phyloP scores from a whole-genome alignment of 257 asterid genomes.

The Fraxinus cuspidata region DNA sequence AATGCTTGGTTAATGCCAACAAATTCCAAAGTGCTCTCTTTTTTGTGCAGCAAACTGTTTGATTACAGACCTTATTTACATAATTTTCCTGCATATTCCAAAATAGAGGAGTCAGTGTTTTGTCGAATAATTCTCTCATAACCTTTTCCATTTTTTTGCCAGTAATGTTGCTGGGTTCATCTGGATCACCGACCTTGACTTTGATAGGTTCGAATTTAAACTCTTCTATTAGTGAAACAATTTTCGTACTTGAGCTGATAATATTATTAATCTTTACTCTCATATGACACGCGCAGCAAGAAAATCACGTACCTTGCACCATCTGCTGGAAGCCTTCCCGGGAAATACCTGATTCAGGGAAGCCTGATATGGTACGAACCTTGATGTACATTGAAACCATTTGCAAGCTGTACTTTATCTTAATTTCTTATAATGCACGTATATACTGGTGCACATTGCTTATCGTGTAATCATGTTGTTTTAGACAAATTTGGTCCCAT shows the following conservation, averaged over 20 bases:
- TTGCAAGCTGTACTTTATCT: not conserved
- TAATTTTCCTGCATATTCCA: not conserved
- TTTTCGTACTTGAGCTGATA: slow-evolving; percentile 9
- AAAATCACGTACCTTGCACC: slow-evolving; percentile 87
- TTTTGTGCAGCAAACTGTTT: not conserved
- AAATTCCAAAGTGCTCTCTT: not conserved
- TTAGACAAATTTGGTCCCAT: not conserved
- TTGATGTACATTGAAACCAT: slow-evolving; percentile 19
- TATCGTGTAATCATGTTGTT: not conserved
- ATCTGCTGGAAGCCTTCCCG: slow-evolving; percentile 87
- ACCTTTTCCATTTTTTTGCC: slow-evolving; percentile 20
- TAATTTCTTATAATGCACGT: not conserved
- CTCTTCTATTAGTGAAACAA: slow-evolving; percentile 3
- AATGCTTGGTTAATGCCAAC: not conserved
- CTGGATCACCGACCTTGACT: slow-evolving; percentile 80
- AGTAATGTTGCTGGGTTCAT: slow-evolving; percentile 97
- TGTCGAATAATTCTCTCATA: not conserved
- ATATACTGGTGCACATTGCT: not conserved
- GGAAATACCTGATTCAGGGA: slow-evolving; percentile 76
- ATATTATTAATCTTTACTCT: slow-evolving; percentile 13
- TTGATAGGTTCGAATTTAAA: slow-evolving; percentile 57
- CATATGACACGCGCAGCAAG: slow-evolving; percentile 50
- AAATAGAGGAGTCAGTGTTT: not conserved
- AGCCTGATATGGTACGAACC: slow-evolving; percentile 87
- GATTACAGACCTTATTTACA: not conserved